phyloP scores from a whole-genome alignment of 164 flowering plant genomes.

The Dillenia suffruticosa region DNA sequence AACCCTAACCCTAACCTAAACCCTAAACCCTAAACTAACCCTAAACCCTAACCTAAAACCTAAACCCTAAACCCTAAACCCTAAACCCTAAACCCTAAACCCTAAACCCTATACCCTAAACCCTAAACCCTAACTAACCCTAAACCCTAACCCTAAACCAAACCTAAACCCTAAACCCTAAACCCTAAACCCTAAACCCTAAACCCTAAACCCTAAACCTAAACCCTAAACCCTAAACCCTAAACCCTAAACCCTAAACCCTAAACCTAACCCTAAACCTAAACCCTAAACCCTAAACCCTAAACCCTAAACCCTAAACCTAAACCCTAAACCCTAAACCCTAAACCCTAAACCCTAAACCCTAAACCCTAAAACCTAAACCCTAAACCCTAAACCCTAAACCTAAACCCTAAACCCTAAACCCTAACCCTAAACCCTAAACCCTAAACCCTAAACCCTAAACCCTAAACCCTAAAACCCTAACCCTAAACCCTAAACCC shows the following conservation, averaged over 20 bases:
- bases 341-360: constrained; percentile 9
- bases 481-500: not conserved
- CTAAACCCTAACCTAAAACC: too few relatives aligned
- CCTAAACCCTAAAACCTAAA: constrained; percentile 4
- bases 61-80: constrained; percentile 8
- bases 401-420: constrained; percentile 4
- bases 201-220: constrained; percentile 10
- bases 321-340: constrained; percentile 12
- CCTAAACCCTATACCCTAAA: constrained; percentile 17
- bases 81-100: constrained; percentile 12
- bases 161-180: constrained; percentile 9
- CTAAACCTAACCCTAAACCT: constrained; percentile 4
- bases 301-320: constrained; percentile 11
- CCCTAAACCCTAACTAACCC: too few relatives aligned
- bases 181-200: constrained; percentile 12
- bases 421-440: constrained; percentile 6
- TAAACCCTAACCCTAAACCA: constrained; percentile 13
- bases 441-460: constrained; percentile 4
- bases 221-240: constrained; percentile 7
- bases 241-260: constrained; percentile 4
- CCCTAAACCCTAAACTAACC: constrained; percentile 12
- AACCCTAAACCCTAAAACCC: not conserved
- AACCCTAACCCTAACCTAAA: constrained; percentile 11
- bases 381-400: constrained; percentile 3
- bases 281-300: constrained; percentile 13